Base-by-base conservation (phyloP, 1,284 basidiomycete species). In the Peniophora sp. region DNA sequence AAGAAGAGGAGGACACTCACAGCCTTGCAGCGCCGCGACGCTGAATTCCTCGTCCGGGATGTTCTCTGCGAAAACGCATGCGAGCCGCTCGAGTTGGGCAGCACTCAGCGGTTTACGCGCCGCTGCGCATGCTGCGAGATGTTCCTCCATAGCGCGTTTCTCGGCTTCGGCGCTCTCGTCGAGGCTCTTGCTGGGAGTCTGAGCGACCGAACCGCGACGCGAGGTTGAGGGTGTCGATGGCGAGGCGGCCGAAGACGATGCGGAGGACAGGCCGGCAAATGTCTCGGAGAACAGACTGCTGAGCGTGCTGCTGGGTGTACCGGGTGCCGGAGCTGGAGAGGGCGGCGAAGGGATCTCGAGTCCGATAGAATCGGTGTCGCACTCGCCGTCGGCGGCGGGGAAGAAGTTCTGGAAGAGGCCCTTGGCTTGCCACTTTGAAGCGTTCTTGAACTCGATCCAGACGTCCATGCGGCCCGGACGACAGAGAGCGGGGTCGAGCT, bases 391-490 rank as follows among this genome's bases (percentile, higher is more conserved):
- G 1, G 73, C 71, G 32, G 78, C 81, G 0, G 86, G 88, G 82
- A 91, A 92, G 70, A 92, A 92, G 66, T 90, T 89, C 53, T 83
- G 76, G 78, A 91, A 92, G 27, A 92, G 73, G 24, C 81, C 78
- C 64, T 89, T 85, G 1, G 86, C 86, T 60, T 92, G 89, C 79
- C 82, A 86, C 58, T 79, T 82, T 55, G 81, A 85, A 27, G 90
- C 85, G 53, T 89, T 85, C 70, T 81, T 85, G 74, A 92, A 93
- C 65, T 92, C 87, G 49, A 92, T 77, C 87, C 87, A 90, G 3
- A 93, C 86, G 59, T 92, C 90, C 83, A 92, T 90, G 24, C 90
- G 87, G 16, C 90, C 90, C n/a, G 87, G 85, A 52, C 87, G 80
- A 8, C 85, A 85, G 6, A 93, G 75, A 0, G 90, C 90, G 3